These are phyloP conservation scores for Colletotrichum cuscutae DNA, from an alignment of 2,329 filamentous ascomycete species.

Conservation along the genomic window DNA sequence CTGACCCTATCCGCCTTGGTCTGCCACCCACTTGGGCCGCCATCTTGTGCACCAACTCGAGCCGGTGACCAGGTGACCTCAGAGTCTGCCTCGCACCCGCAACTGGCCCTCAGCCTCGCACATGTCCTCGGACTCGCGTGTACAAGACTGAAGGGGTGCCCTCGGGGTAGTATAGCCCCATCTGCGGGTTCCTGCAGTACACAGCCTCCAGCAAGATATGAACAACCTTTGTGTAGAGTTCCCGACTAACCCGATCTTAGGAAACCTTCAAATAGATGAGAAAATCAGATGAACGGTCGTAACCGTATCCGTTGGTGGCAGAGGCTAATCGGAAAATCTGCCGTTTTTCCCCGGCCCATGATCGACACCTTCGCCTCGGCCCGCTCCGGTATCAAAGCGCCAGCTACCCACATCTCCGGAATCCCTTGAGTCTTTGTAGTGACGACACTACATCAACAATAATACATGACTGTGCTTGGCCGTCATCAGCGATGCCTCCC, in stretches of 20 bases:
- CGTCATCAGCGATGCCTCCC: not conserved
- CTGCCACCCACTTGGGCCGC: not conserved
- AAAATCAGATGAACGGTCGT: conserved; percentile 19
- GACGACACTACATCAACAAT: not conserved
- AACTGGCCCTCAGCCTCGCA: not conserved
- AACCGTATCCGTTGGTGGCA: not conserved
- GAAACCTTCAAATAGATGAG: conserved; percentile 5
- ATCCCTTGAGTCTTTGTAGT: not conserved
- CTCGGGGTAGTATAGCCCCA: not conserved
- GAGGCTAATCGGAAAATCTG: conserved; percentile 23
- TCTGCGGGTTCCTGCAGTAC: conserved; percentile 9
- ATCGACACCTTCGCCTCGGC: conserved; percentile 24
- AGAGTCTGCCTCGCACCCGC: not conserved
- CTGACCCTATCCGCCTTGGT: not conserved
- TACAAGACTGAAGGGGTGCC: not conserved
- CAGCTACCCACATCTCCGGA: conserved; percentile 14
- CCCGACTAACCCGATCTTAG: not conserved
- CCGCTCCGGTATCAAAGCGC: conserved; percentile 26
- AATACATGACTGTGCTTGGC: not conserved
- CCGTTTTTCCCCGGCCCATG: not conserved
- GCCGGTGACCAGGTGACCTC: not conserved
- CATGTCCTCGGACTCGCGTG: not conserved
- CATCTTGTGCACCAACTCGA: not conserved
- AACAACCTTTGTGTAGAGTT: not conserved
- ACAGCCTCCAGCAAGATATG: not conserved